Base-by-base conservation (phyloP, 441 rosid genomes). In the Populus hybrid region DNA sequence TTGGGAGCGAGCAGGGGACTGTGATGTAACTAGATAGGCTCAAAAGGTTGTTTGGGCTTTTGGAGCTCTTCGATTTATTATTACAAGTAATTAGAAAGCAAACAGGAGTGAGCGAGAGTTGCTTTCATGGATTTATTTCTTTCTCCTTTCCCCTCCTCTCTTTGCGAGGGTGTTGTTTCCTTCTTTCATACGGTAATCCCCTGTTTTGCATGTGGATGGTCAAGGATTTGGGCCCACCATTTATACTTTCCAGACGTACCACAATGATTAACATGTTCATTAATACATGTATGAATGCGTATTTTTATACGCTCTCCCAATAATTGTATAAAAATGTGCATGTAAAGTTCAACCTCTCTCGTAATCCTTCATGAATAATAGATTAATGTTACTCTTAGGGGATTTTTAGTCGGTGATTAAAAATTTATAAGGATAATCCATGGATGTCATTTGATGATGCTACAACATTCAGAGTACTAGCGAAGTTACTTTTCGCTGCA, bases 1-100 rank as follows among this genome's bases (percentile, higher is more conserved):
- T 61, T 70, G 64, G 83, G 80, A 78, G 85, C 88, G 80, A 78
- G 85, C 88, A 84, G 87, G 77, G 32, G 73, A 59, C 70, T 30
- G 78, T 50, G 34, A 70, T 61, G 46, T 46, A 69, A 6, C 26
- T 40, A 7, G 70, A 30, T 30, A 30, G 32, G 18, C 32, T 67
- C n/a, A 81, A 74, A 75, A 23, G 77, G 78, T 12, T 14, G 59
- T 32, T 75, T 36, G 65, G 50, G 20, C 50, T 66, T 64, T 53
- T 24, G 59, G 67, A 4, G 18, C 5, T 72, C 34, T 67, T 72
- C 11, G 5, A 20, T 28, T 30, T 30, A 30, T 30, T 30, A 30
- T 30, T 30, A 30, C 32, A 30, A 30, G 32, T 30, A 21, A 53
- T 53, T 53, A 53, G n/a, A 53, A 53, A 71, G 32, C 32, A 30